Evolutionary conservation across 2,329 filamentous ascomycete genomes (phyloP), one percentile per base, ranked within the genome.

Genomic region (Diplodia sapinea): DNA sequence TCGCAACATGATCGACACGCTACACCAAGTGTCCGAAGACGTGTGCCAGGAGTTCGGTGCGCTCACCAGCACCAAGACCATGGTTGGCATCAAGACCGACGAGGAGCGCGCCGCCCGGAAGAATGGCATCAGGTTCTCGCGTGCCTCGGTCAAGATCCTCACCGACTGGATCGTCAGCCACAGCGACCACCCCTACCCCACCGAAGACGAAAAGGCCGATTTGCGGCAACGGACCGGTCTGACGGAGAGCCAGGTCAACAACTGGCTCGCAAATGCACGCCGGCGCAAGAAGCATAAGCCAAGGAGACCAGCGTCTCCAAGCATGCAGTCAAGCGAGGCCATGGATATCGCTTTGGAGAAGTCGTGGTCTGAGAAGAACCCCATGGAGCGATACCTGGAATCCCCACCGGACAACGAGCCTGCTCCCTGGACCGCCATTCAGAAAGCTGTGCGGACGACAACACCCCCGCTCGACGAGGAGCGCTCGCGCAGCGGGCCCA

Each of bases 191-290:
- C 94, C 93, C 0, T 97, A 97, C 75, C 93, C 94, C 5, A 94
- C 88, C 40, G 93, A 96, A 52, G 89, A 93, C 68, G 92, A 97
- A 75, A 96, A 94, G 74, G 91, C 93, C 71, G 86, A 88, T 70
- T 83, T 97, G 31, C 90, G 93, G 78, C 85, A 86, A 56, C 86
- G 91, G 72, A 97, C 93, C 0, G 92, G 93, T 8, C 83, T 97
- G 50, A 93, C 88, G 76, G 88, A 92, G 73, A 90, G 86, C 15
- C 94, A 97, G 75, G 94, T 97, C 72, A 90, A 89, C 12, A 96
- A 96, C 76, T 97, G 93, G 93, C 87, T 97, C 56, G 93, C 93
- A 68, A 97, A 97, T 78, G 93, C 93, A 68, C 88, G 93, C 52
- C 88, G 93, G 67, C 86, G 93, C 70, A 89, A 91, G 73, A 97